These are phyloP conservation scores for Pilasporangium apinafurcum DNA, from an alignment of 352 stramenopile genomes.

Conservation along the genomic window DNA sequence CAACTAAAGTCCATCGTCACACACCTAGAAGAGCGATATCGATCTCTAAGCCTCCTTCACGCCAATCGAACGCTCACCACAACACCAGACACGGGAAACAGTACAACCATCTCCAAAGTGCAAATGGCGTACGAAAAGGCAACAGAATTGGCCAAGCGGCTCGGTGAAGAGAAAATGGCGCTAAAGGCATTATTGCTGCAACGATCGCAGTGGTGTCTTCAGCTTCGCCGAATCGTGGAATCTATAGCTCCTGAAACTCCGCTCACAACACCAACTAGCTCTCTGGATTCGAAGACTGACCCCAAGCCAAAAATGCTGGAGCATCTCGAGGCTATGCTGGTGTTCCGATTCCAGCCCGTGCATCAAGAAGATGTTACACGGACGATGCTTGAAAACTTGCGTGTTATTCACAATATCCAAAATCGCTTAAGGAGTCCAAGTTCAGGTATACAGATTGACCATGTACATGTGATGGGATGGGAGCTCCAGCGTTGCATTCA, in stretches of 20 bases:
- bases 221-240: conserved; percentile 40
- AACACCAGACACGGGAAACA: no score
- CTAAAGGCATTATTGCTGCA: conserved; percentile 43
- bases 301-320: conserved; percentile 7
- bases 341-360: conserved; percentile 29
- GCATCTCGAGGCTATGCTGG: conserved; percentile 22
- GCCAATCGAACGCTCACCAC: no score
- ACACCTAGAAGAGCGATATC: no score
- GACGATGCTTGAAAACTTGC: conserved; percentile 29
- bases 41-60: no score
- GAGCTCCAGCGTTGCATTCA: conserved; percentile 18
- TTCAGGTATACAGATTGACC: no score
- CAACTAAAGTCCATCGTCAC: no score
- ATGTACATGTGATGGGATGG: conserved; percentile 46
- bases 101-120: no score
- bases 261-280: no score
- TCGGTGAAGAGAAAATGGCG: conserved; percentile 45
- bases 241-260: no score
- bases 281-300: conserved; percentile 1
- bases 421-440: conserved; percentile 16
- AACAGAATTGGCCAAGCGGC: conserved; percentile 20
- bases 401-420: conserved; percentile 22
- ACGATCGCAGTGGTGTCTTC: conserved; percentile 35
- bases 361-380: conserved; percentile 21
- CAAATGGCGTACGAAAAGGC: conserved; percentile 19